Base-by-base conservation (phyloP, 345 rosid genomes). In the Hirschfeldia incana region DNA sequence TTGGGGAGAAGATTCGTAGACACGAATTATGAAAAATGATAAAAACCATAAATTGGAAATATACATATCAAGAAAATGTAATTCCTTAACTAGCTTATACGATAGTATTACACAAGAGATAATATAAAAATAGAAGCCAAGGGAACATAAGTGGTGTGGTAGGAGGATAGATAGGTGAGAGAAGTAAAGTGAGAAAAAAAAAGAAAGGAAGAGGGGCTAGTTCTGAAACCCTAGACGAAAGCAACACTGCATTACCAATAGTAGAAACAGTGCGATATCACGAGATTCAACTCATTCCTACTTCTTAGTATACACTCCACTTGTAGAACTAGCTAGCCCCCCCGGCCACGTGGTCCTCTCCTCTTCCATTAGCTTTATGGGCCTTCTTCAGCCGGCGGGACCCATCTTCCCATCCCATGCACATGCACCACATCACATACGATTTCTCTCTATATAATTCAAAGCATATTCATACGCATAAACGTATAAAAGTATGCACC, bases 241-340 rank as follows among this genome's bases (percentile, higher is more conserved):
- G 83, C 71, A 80, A 80, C 65, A 62, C 59, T 67, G 70, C 82
- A 63, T 57, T 74, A 32, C 75, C 79, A 80, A 74, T 80, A 74
- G 72, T 80, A 74, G 75, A 74, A 80, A 74, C 76, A 80, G 83
- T 74, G 74, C 21, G 42, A 69, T 16, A 70, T 79, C 83, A 80
- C 83, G 83, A 80, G 79, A 75, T 62, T 74, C 82, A 80, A 80
- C 83, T 80, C 83, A 74, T 79, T 66, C 77, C 74, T 80, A 68
- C 72, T 57, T 65, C 78, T 79, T 79, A 74, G 78, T 74, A 80
- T 80, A 75, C 51, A 74, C 78, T 80, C 83, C 83, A 80, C 79
- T 74, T 80, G 79, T 80, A 80, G 79, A 63, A 61, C 61, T 68
- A 55, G 76, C 59, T 74, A 80, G 42, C 70, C 66, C 70, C 69